Evolutionary conservation across 1,139 yeast species (phyloP).

Genomic region (Taphrina pruni): DNA sequence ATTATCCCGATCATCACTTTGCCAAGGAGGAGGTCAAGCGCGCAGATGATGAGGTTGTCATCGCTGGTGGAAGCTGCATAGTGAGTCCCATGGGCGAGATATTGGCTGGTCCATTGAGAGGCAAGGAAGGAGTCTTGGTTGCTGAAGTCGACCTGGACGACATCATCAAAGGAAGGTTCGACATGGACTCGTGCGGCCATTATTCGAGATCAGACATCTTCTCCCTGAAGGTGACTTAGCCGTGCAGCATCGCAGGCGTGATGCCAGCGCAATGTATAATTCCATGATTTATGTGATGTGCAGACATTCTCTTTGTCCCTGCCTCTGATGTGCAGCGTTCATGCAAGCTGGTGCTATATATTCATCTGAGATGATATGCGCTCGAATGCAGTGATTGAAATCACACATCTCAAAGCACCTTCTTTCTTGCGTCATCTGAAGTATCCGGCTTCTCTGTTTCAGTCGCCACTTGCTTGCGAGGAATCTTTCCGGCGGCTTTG

Average conservation of each 20-base stretch:
- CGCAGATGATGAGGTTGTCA: conserved; percentile 2
- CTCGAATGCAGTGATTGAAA: too few relatives aligned
- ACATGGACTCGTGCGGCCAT: conserved; percentile 30
- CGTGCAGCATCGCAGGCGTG: background rate
- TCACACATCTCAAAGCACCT: background rate
- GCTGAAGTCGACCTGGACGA: conserved; percentile 35
- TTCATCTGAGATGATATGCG: too few relatives aligned
- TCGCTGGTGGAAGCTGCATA: conserved; percentile 36
- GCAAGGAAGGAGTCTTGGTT: conserved; percentile 7
- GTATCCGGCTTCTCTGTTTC: background rate
- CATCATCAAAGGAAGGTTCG: conserved; percentile 12
- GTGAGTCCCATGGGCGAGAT: conserved; percentile 29
- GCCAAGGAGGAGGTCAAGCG: conserved; percentile 13
- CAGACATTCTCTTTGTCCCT: too few relatives aligned
- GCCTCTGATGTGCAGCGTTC: too few relatives aligned
- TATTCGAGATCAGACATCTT: conserved; percentile 32
- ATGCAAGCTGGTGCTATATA: too few relatives aligned
- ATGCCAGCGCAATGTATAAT: too few relatives aligned
- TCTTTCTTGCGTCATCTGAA: background rate
- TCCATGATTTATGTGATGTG: too few relatives aligned
- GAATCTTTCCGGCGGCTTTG: conserved; percentile 19
- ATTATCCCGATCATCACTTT: conserved; percentile 15
- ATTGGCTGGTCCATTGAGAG: conserved; percentile 29
- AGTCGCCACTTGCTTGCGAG: background rate
- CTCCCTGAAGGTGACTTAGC: conserved; percentile 14